These are phyloP conservation scores for Strobilomyces dryophilus DNA, from an alignment of 768 basidiomycete genomes.

Conservation along the genomic window DNA sequence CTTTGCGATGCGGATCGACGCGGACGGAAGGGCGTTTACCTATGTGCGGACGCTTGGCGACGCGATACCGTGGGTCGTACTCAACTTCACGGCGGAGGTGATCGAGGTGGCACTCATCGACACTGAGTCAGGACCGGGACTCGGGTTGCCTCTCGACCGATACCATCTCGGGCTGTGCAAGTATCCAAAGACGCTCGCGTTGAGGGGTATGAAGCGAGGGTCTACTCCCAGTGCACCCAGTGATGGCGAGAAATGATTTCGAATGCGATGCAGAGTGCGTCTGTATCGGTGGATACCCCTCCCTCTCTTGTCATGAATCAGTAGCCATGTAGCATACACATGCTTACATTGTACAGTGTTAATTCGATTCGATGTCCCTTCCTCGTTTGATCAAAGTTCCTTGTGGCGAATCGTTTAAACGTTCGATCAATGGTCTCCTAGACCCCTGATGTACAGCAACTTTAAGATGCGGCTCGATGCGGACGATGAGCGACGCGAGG, in stretches of 20 bases:
- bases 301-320: not conserved
- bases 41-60: conserved; percentile 42
- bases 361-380: not conserved
- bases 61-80: conserved; percentile 35
- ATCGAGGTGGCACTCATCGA: conserved; percentile 12
- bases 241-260: not conserved
- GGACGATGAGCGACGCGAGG: conserved; percentile 36
- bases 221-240: conserved; percentile 7
- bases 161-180: conserved; percentile 24
- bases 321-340: not conserved
- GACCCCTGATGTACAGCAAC: conserved; percentile 62
- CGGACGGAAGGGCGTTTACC: conserved; percentile 50
- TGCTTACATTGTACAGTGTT: not conserved
- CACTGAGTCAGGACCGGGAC: not conserved
- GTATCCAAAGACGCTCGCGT: conserved; percentile 13
- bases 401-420: too few species aligned
- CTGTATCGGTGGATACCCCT: too few species aligned
- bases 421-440: too few species aligned
- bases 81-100: conserved; percentile 42
- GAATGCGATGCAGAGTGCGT: not conserved
- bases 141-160: not conserved
- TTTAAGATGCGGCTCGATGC: conserved; percentile 46
- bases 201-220: conserved; percentile 31
- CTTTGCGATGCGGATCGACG: conserved; percentile 46
- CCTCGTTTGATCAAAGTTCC: not conserved